These are phyloP conservation scores for Berkeleyomyces basicola DNA, from an alignment of 2,329 filamentous ascomycete genomes.

Conservation along the genomic window DNA sequence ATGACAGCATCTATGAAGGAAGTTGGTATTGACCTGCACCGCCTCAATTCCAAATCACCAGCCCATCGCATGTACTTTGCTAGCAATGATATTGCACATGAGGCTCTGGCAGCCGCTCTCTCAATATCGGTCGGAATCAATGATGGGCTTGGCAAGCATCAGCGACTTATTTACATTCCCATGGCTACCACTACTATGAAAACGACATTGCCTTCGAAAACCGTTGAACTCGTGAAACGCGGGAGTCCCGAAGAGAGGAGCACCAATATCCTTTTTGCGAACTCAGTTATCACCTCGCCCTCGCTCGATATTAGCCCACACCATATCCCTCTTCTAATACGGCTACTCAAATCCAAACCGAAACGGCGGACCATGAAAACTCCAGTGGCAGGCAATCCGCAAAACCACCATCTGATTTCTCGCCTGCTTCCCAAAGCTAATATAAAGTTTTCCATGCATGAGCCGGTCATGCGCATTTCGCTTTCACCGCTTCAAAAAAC, in stretches of 20 bases:
- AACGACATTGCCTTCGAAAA: slow-evolving; percentile 88
- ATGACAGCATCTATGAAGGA: slow-evolving; percentile 72
- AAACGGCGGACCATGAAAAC: neutral
- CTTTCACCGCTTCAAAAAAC: slow-evolving; percentile 58
- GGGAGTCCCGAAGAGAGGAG: slow-evolving; percentile 70
- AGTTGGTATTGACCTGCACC: slow-evolving; percentile 79
- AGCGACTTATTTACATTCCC: slow-evolving; percentile 80
- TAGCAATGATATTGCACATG: slow-evolving; percentile 79
- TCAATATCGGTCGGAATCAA: slow-evolving; percentile 86
- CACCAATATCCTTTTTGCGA: slow-evolving; percentile 89
- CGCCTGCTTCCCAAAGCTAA: slow-evolving; percentile 84
- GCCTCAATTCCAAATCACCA: slow-evolving; percentile 79
- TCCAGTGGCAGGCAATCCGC: slow-evolving; percentile 18
- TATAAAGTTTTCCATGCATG: slow-evolving; percentile 91
- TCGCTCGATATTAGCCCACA: slow-evolving; percentile 85
- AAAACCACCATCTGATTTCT: slow-evolving; percentile 55
- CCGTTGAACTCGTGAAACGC: slow-evolving; percentile 60
- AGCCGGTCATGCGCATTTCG: slow-evolving; percentile 81
- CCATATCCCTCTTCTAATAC: slow-evolving; percentile 71
- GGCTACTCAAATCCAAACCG: slow-evolving; percentile 45
- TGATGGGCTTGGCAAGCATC: slow-evolving; percentile 70
- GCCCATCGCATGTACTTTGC: slow-evolving; percentile 98
- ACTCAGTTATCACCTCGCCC: slow-evolving; percentile 88
- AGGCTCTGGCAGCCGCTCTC: slow-evolving; percentile 79
- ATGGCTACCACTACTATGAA: slow-evolving; percentile 95